These are phyloP conservation scores for Coriolopsis trogii DNA, from an alignment of 1,284 basidiomycete species.

Conservation along the genomic window DNA sequence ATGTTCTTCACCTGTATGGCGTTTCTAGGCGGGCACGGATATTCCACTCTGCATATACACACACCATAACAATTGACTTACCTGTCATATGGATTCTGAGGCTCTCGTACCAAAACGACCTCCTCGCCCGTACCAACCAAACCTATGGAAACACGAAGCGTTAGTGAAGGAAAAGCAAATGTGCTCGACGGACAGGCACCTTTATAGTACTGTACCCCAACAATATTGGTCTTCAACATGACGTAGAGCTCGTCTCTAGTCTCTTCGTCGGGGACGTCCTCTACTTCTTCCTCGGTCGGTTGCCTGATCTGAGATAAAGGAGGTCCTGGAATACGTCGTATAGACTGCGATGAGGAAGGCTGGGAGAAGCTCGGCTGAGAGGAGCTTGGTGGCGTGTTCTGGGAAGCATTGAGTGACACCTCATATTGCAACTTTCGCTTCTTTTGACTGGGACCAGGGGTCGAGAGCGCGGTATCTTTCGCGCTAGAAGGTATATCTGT, in stretches of 20 bases:
- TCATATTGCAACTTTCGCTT: constrained; percentile 41
- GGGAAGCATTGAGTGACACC: constrained; percentile 18
- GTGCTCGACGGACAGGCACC: no score
- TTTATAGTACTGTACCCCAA: constrained; percentile 82
- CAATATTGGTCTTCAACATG: constrained; percentile 61
- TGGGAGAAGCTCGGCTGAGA: constrained; percentile 21
- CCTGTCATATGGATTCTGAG: constrained; percentile 69
- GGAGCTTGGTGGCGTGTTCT: constrained; percentile 14
- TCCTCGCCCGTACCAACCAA: constrained; percentile 79
- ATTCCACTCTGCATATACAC: no score
- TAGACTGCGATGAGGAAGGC: constrained; percentile 17
- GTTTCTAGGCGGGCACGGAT: no score
- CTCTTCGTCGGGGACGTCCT: constrained; percentile 48
- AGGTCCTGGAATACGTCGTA: constrained; percentile 20
- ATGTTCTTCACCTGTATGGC: constrained; percentile 84
- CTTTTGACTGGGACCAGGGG: constrained; percentile 33
- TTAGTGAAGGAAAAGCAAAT: no score
- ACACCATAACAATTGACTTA: no score
- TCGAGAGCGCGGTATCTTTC: constrained; percentile 22
- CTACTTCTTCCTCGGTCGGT: constrained; percentile 41
- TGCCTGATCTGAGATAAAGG: constrained; percentile 12
- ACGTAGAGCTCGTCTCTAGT: constrained; percentile 68
- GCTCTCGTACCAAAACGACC: constrained; percentile 74
- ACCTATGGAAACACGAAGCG: no score
- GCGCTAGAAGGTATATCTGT: constrained; percentile 46